A percentile compares a stretch with the other conserved stretches of the same genome.
Conservation (phyloP, 768 basidiomycete genomes). For the Austroboletus festivus region DNA sequence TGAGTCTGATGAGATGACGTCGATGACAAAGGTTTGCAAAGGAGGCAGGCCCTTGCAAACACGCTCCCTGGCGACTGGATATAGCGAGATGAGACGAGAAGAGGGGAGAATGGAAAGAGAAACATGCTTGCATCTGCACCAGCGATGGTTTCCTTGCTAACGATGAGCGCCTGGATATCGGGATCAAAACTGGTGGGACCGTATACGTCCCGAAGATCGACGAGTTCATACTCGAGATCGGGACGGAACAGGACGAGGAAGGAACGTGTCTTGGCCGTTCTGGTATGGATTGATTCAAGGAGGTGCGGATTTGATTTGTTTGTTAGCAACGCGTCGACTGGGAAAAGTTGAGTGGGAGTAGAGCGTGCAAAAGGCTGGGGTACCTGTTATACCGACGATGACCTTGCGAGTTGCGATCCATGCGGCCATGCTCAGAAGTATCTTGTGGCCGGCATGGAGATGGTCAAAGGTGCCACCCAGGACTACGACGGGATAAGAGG, state of each 20-base stretch:
- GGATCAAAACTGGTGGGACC: conserved; percentile 89
- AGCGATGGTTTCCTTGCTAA: conserved; percentile 81
- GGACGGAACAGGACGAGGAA: conserved; percentile 76
- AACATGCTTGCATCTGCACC: conserved; percentile 70
- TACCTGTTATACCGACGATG: conserved; percentile 88
- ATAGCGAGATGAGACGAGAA: not conserved
- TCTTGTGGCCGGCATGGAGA: conserved; percentile 95
- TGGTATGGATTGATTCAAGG: conserved; percentile 56
- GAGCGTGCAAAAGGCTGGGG: conserved; percentile 16
- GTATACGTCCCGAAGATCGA: conserved; percentile 78
- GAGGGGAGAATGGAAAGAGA: conserved; percentile 5
- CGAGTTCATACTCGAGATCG: conserved; percentile 60
- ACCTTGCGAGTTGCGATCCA: conserved; percentile 78
- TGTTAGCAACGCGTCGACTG: conserved; percentile 67
- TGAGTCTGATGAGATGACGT: conserved; percentile 77
- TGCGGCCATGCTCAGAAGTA: conserved; percentile 88
- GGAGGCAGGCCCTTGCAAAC: conserved; percentile 52
- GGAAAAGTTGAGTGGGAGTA: conserved; percentile 12
- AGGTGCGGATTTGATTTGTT: conserved; percentile 70
- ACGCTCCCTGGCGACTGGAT: conserved; percentile 62
- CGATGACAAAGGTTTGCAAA: conserved; percentile 74
- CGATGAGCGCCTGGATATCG: conserved; percentile 87
- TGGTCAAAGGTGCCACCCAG: conserved; percentile 98
- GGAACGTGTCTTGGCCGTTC: conserved; percentile 54
- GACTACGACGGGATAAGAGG: conserved; percentile 63